Evolutionary conservation across 2,329 filamentous ascomycete species (phyloP).

Genomic region (Coleophoma eucalyptorum): DNA sequence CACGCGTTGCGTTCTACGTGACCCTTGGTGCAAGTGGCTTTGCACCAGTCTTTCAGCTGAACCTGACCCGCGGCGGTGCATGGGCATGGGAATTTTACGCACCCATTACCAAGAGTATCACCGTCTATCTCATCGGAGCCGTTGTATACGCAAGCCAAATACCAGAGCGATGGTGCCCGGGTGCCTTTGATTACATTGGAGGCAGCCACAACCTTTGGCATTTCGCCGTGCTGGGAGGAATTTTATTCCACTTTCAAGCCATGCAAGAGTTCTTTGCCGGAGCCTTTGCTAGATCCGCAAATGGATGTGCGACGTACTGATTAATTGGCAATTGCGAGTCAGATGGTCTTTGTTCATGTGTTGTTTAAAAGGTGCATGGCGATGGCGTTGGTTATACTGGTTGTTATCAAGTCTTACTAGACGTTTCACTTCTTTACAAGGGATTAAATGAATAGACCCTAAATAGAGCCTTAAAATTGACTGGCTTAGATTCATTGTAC

Average conservation of each 20-base stretch:
- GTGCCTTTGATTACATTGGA: constrained; percentile 91
- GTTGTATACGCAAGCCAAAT: constrained; percentile 87
- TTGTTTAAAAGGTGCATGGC: constrained; percentile 5
- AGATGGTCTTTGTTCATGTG: no score
- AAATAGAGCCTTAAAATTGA: no score
- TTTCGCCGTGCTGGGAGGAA: constrained; percentile 87
- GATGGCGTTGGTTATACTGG: constrained; percentile 6
- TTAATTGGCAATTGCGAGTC: no score
- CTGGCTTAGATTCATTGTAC: no score
- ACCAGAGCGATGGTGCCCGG: constrained; percentile 89
- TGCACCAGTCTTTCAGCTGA: constrained; percentile 81
- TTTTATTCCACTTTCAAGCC: constrained; percentile 93
- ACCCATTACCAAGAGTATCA: constrained; percentile 77
- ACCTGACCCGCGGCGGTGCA: constrained; percentile 68
- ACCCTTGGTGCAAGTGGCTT: constrained; percentile 85
- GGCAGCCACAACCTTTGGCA: constrained; percentile 99
- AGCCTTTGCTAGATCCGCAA: constrained; percentile 63
- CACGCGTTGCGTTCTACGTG: constrained; percentile 87
- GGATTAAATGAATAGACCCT: no score
- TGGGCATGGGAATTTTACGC: constrained; percentile 91
- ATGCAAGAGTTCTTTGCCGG: constrained; percentile 92
- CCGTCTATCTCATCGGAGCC: constrained; percentile 83
- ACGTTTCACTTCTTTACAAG: no score
- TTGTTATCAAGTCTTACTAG: no score
- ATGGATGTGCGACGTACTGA: constrained; percentile 23